Evolutionary conservation across 1,284 basidiomycete genomes (phyloP).

Genomic region (Violaceomyces palustris): DNA sequence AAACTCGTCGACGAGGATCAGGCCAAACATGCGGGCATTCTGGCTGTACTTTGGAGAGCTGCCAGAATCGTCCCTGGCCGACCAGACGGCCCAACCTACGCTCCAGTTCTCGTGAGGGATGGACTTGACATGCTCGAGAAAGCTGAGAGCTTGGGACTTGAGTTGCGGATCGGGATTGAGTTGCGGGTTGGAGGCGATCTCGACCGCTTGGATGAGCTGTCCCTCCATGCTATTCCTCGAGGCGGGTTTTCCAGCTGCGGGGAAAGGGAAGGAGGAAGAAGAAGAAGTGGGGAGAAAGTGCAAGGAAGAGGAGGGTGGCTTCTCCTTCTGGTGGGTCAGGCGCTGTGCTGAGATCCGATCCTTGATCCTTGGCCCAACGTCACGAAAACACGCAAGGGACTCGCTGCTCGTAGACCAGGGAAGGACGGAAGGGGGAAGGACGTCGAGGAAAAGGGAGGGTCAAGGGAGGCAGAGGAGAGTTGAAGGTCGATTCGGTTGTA

Average conservation of each 20-base stretch:
- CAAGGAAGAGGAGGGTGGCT: not conserved
- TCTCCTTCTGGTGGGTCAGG: not conserved
- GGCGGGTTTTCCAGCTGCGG: not conserved
- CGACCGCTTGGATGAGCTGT: constrained; percentile 73
- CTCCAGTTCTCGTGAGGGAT: constrained; percentile 72
- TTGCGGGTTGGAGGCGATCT: constrained; percentile 73
- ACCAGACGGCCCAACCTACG: constrained; percentile 49
- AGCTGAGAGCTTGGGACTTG: constrained; percentile 72
- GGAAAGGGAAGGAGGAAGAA: not conserved
- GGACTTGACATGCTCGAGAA: constrained; percentile 68
- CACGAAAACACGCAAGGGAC: not conserved
- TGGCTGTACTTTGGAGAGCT: constrained; percentile 63
- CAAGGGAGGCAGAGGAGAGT: too few species aligned
- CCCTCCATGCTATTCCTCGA: constrained; percentile 35
- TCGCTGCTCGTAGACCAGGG: too few species aligned
- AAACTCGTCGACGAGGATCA: constrained; percentile 79
- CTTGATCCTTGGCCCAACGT: not conserved
- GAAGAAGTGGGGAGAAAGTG: not conserved
- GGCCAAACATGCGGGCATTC: constrained; percentile 75
- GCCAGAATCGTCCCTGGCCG: constrained; percentile 58
- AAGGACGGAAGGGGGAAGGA: too few species aligned
- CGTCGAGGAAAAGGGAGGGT: too few species aligned
- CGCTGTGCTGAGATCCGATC: constrained; percentile 9
- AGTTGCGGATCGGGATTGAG: constrained; percentile 55
- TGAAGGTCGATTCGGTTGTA: too few species aligned